These are phyloP conservation scores for Coprinellus micaceus DNA, from an alignment of 768 basidiomycete genomes.

Conservation along the genomic window DNA sequence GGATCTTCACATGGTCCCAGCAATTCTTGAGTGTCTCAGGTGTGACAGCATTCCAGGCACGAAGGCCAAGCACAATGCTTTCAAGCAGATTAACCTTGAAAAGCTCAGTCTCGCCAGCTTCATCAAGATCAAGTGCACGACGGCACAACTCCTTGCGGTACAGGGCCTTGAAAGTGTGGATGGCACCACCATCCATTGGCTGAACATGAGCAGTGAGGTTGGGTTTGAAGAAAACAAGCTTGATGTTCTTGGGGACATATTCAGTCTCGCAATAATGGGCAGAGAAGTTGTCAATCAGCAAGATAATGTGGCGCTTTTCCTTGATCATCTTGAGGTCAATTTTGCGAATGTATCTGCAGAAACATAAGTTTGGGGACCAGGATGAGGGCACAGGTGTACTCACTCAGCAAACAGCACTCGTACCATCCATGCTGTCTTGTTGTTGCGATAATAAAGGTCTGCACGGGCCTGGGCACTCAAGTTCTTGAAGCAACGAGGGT, in stretches of 20 bases:
- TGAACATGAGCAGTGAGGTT: conserved; percentile 37
- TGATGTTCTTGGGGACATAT: conserved; percentile 26
- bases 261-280: conserved; percentile 21
- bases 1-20: conserved; percentile 32
- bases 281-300: conserved; percentile 30
- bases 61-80: conserved; percentile 29
- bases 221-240: conserved; percentile 25
- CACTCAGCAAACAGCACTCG: conserved; percentile 30
- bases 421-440: conserved; percentile 40
- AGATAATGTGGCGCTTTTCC: conserved; percentile 20
- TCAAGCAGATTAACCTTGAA: conserved; percentile 35
- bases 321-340: conserved; percentile 21
- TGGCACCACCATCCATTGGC: conserved; percentile 33
- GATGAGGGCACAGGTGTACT: conserved; percentile 5
- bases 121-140: conserved; percentile 27
- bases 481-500: conserved; percentile 28
- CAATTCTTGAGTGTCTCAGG: conserved; percentile 31
- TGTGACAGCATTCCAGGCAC: conserved; percentile 29
- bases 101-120: conserved; percentile 27
- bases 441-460: conserved; percentile 35
- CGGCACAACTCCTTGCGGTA: conserved; percentile 25
- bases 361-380: not conserved
- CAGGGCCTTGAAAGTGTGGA: conserved; percentile 33
- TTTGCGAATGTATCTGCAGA: conserved; percentile 21
- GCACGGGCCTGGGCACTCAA: conserved; percentile 12